Conservation (phyloP, 2,329 filamentous ascomycete genomes). For the Gyromitra esculenta region DNA sequence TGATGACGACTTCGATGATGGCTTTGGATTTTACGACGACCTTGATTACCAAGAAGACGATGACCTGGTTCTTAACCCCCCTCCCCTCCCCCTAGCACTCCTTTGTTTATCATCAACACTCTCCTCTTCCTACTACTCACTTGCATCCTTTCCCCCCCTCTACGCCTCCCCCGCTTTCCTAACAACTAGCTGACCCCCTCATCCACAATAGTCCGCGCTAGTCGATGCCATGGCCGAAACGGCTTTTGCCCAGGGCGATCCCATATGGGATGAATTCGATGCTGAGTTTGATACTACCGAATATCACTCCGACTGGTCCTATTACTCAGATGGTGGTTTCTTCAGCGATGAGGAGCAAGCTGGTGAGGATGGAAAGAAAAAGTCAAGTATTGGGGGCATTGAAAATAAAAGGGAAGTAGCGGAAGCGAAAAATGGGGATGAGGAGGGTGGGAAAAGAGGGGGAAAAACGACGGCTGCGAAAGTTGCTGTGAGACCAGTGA, state of each 20-base stretch:
- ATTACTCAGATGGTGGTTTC: conserved; percentile 48
- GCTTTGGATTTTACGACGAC: conserved; percentile 43
- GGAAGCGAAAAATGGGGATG: background rate
- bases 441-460: background rate
- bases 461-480: conserved; percentile 13
- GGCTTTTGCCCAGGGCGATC: conserved; percentile 50
- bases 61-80: conserved; percentile 37
- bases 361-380: conserved; percentile 13
- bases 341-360: conserved; percentile 50
- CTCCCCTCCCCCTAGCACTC: background rate
- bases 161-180: background rate
- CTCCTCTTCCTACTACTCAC: too few relatives aligned
- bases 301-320: conserved; percentile 50
- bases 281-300: conserved; percentile 49
- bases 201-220: conserved; percentile 42
- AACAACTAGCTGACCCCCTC: conserved; percentile 13
- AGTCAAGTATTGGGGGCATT: background rate
- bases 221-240: conserved; percentile 52
- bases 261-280: conserved; percentile 49
- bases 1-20: conserved; percentile 45
- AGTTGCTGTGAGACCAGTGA: conserved; percentile 22
- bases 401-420: background rate
- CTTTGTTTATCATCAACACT: too few relatives aligned
- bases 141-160: background rate
- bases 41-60: conserved; percentile 49